Evolutionary conservation across 1,284 basidiomycete species (phyloP).

Genomic region (Trichosporon sp.): DNA sequence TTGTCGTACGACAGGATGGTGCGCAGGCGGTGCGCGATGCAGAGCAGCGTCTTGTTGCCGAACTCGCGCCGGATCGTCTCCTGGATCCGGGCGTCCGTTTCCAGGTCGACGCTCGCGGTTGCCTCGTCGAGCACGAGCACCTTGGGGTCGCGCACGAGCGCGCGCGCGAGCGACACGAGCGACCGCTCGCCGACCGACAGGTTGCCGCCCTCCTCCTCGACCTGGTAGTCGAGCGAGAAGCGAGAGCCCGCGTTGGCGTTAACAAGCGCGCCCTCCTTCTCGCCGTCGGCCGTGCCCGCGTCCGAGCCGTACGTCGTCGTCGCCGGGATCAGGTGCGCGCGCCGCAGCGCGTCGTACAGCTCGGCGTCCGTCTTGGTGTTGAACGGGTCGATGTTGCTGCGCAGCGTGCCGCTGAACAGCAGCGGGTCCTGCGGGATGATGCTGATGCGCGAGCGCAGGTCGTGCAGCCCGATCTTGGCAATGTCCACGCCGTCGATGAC

Average conservation of each 20-base stretch:
- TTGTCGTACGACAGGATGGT: constrained; percentile 77
- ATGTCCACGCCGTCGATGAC: constrained; percentile 52
- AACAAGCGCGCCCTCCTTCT: constrained; percentile 19
- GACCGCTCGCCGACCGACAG: constrained; percentile 63
- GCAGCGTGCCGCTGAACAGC: constrained; percentile 57
- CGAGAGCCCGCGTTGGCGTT: constrained; percentile 46
- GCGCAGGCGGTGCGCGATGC: constrained; percentile 65
- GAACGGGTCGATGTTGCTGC: constrained; percentile 70
- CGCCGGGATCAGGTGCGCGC: constrained; percentile 63
- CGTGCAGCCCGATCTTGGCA: constrained; percentile 54
- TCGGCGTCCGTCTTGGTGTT: constrained; percentile 65
- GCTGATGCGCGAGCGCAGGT: constrained; percentile 51
- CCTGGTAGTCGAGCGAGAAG: constrained; percentile 71
- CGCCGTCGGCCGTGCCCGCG: constrained; percentile 2
- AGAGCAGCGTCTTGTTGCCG: constrained; percentile 59
- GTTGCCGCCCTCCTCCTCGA: constrained; percentile 83
- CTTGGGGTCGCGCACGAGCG: constrained; percentile 55
- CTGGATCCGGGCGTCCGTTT: constrained; percentile 69
- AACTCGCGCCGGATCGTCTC: constrained; percentile 65
- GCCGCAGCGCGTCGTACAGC: constrained; percentile 75
- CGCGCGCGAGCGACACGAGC: constrained; percentile 66
- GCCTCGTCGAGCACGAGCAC: constrained; percentile 63
- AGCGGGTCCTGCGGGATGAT: constrained; percentile 83
- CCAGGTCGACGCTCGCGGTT: constrained; percentile 56
- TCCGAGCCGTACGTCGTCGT: constrained; percentile 13